These are phyloP conservation scores for Backusella parvicylindrica DNA, from an alignment of 192 early-diverging fungal genomes.

Conservation along the genomic window DNA sequence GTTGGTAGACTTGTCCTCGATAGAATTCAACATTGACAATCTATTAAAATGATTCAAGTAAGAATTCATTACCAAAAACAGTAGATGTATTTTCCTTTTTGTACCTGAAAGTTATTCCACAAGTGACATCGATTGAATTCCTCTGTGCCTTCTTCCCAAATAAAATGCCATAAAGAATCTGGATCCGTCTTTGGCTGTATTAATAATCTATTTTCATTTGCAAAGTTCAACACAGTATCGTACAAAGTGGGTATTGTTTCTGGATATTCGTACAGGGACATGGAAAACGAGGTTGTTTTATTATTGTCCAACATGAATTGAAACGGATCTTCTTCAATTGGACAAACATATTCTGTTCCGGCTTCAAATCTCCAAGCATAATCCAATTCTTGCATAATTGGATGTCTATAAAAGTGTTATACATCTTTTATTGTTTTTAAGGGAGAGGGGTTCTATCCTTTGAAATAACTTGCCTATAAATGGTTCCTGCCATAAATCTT, in stretches of 20 bases:
- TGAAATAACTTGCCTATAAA: constrained; percentile 22
- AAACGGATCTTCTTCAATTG: constrained; percentile 52
- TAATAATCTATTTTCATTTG: constrained; percentile 1
- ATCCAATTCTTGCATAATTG: constrained; percentile 46
- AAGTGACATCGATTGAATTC: constrained; percentile 62
- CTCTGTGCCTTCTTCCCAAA: neutral
- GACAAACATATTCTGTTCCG: constrained; percentile 48
- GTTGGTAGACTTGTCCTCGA: constrained; percentile 48
- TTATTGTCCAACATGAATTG: constrained; percentile 51
- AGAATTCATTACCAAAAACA: too few species aligned
- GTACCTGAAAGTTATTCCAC: constrained; percentile 67
- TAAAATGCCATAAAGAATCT: constrained; percentile 17
- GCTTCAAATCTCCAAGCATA: constrained; percentile 60
- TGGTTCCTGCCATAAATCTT: constrained; percentile 33
- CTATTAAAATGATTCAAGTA: neutral
- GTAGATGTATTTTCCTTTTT: too few species aligned
- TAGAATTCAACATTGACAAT: constrained; percentile 54
- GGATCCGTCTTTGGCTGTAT: constrained; percentile 10
- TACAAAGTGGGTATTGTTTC: constrained; percentile 50
- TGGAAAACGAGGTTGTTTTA: constrained; percentile 46
- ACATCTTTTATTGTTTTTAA: neutral
- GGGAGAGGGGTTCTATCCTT: too few species aligned
- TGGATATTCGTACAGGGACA: constrained; percentile 46
- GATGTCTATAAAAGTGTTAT: constrained; percentile 42
- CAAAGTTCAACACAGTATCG: constrained; percentile 38